phyloP scores from a whole-genome alignment of 2,329 filamentous ascomycete genomes.

The Penicillium sp. region DNA sequence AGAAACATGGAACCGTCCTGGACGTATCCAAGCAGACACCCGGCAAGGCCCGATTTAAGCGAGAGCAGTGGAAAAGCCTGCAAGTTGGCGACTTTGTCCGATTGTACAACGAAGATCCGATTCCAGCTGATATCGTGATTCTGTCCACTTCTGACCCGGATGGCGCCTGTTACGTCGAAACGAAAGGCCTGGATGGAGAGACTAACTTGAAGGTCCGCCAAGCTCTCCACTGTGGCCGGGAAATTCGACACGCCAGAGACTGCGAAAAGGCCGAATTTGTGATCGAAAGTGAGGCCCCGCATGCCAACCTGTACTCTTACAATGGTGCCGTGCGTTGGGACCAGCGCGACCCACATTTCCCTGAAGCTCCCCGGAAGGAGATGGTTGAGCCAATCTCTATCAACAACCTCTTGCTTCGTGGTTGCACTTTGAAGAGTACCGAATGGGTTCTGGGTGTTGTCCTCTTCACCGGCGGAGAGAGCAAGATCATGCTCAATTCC shows the following conservation, averaged over 20 bases:
- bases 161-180: conserved; percentile 95
- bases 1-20: conserved; percentile 66
- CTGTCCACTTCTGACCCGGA: conserved; percentile 90
- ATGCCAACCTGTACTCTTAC: conserved; percentile 94
- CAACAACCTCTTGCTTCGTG: conserved; percentile 91
- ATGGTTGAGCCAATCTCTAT: conserved; percentile 94
- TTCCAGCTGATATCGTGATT: conserved; percentile 90
- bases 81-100: conserved; percentile 95
- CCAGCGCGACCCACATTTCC: conserved; percentile 65
- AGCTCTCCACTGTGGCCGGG: conserved; percentile 78
- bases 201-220: conserved; percentile 96
- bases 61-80: conserved; percentile 91
- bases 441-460: conserved; percentile 94
- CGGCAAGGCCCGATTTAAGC: conserved; percentile 81
- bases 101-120: conserved; percentile 91
- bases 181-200: conserved; percentile 96
- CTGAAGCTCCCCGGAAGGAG: conserved; percentile 61
- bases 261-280: conserved; percentile 85
- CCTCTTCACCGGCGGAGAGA: conserved; percentile 90
- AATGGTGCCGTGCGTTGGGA: conserved; percentile 85
- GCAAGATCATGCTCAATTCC: conserved; percentile 99
- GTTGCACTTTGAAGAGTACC: conserved; percentile 90
- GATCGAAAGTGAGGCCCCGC: conserved; percentile 86
- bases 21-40: conserved; percentile 65
- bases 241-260: conserved; percentile 82